Evolutionary conservation across 73 alveolate genomes (phyloP).

Genomic region (Durusdinium trenchii): DNA sequence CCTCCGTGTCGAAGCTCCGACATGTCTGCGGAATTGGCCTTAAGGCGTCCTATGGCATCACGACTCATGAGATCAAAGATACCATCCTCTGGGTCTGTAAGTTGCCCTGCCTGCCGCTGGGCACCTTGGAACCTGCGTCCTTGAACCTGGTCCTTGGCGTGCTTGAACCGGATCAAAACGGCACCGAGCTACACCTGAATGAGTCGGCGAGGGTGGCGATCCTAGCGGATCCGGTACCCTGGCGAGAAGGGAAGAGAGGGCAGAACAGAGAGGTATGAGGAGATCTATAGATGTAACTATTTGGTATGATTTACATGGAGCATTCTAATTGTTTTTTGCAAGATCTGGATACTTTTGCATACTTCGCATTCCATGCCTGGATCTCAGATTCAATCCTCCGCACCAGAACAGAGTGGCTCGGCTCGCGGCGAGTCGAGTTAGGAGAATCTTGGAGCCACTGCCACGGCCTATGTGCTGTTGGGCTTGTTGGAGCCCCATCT

Average conservation of each 20-base stretch:
- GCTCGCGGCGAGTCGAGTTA: no score
- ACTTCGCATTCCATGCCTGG: no score
- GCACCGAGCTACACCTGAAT: background rate
- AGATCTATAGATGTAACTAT: no score
- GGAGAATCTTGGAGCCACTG: background rate
- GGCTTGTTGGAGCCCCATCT: background rate
- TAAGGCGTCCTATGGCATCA: background rate
- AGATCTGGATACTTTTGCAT: no score
- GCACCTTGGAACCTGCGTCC: background rate
- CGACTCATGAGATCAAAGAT: background rate
- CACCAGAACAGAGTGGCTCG: no score
- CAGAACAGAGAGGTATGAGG: no score
- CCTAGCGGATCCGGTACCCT: conserved; percentile 24
- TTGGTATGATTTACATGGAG: no score
- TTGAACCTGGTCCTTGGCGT: background rate
- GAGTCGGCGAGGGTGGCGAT: background rate
- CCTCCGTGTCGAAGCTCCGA: no score
- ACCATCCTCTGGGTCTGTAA: conserved; percentile 16
- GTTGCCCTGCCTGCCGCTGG: background rate
- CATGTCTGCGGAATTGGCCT: no score
- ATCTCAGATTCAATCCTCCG: no score
- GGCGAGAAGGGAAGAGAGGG: no score
- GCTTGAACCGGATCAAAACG: background rate
- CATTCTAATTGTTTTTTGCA: no score
- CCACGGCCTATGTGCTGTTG: conserved; percentile 24